A percentile compares a stretch with the other conserved stretches of the same genome.
Conservation (phyloP, 805 yeast genomes). For the Osmozyma mogii region DNA sequence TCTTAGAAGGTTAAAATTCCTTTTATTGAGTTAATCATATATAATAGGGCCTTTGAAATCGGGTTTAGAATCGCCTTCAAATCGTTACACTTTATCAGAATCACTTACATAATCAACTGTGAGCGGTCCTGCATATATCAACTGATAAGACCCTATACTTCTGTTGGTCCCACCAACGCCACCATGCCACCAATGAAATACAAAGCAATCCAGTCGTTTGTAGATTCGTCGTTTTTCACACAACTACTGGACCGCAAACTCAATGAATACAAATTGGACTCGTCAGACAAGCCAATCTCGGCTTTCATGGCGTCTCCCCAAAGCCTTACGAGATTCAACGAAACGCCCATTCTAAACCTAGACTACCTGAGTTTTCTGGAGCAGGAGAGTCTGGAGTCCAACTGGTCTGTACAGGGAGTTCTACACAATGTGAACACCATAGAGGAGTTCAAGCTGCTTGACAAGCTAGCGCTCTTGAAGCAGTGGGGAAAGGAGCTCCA, state of each 20-base stretch:
- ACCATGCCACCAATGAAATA: constrained; percentile 30
- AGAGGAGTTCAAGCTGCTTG: constrained; percentile 69
- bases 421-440: constrained; percentile 66
- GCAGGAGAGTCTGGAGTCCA: constrained; percentile 4
- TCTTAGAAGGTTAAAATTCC: too few species aligned
- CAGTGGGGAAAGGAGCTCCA: constrained; percentile 23
- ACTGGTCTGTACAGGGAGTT: constrained; percentile 22
- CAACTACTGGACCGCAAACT: constrained; percentile 66
- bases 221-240: constrained; percentile 83
- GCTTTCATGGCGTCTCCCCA: constrained; percentile 37
- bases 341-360: constrained; percentile 26
- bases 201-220: constrained; percentile 57
- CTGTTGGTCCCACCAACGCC: neutral
- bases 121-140: too few species aligned
- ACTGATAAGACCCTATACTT: neutral
- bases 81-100: too few species aligned
- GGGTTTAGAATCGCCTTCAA: too few species aligned
- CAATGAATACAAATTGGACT: constrained; percentile 60
- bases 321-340: constrained; percentile 27
- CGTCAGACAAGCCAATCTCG: constrained; percentile 32
- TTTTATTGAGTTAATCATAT: too few species aligned
- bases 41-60: too few species aligned
- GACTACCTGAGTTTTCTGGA: constrained; percentile 25
- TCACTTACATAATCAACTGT: too few species aligned
- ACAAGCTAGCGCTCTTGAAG: constrained; percentile 54